Evolutionary conservation across 495 filamentous ascomycete species (phyloP).

Genomic region (Oleoguttula mirabilis): DNA sequence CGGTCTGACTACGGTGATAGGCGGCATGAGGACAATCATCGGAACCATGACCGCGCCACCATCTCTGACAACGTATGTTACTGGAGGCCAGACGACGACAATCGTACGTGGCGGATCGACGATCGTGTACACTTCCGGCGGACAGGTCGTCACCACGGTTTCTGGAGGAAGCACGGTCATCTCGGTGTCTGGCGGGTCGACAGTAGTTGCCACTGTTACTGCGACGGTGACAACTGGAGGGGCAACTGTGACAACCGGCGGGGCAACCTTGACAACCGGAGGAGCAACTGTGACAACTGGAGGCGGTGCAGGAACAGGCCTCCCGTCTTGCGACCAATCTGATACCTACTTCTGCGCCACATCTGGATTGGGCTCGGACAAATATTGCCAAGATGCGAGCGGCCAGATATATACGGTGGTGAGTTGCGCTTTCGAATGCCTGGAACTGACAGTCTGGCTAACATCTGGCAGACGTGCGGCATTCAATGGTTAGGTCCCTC

Average conservation of each 20-base stretch:
- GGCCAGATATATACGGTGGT: slow-evolving; percentile 1
- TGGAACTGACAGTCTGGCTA: no score
- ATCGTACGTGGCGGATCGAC: slow-evolving; percentile 1
- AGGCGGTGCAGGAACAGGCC: neutral
- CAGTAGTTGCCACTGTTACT: no score
- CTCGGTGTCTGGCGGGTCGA: no score
- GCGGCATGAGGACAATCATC: neutral
- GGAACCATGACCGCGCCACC: slow-evolving; percentile 3
- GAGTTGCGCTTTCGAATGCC: no score
- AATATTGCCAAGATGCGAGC: slow-evolving; percentile 2
- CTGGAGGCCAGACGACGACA: slow-evolving; percentile 4
- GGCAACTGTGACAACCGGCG: no score
- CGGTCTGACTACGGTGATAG: neutral
- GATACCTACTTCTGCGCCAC: neutral
- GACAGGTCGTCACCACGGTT: slow-evolving; percentile 1
- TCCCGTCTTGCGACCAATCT: neutral
- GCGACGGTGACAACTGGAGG: no score
- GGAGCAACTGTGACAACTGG: no score
- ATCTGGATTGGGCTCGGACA: slow-evolving; percentile 1
- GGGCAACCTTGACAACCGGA: no score
- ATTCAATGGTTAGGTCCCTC: slow-evolving; percentile 1
- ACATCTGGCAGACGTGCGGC: no score
- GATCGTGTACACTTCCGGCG: neutral
- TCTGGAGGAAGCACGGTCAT: neutral
- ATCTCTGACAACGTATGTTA: slow-evolving; percentile 1